These are phyloP conservation scores for Fusarium xyrophilum DNA, from an alignment of 2,329 filamentous ascomycete species.

Conservation along the genomic window DNA sequence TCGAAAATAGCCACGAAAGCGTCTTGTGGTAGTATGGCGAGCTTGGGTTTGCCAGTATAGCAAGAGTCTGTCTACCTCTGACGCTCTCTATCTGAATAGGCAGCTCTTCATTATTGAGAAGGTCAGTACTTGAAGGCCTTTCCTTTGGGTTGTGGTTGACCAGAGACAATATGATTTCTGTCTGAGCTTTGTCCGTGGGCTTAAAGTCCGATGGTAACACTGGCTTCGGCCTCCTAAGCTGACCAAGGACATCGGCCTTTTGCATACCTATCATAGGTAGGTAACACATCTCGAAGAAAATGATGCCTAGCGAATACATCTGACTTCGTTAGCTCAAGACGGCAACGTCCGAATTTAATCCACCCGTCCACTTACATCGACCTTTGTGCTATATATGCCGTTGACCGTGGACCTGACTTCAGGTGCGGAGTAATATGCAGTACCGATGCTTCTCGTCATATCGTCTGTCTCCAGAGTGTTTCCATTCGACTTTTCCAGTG, in stretches of 20 bases:
- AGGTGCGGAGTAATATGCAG: conserved; percentile 90
- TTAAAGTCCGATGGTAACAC: conserved; percentile 76
- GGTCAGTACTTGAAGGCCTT: conserved; percentile 80
- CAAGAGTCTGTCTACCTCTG: conserved; percentile 82
- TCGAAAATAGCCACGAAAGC: conserved; percentile 81
- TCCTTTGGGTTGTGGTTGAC: conserved; percentile 83
- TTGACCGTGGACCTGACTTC: conserved; percentile 80
- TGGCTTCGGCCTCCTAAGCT: conserved; percentile 72
- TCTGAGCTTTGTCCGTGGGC: conserved; percentile 73
- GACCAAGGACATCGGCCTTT: conserved; percentile 68
- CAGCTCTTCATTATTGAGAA: conserved; percentile 84
- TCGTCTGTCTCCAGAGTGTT: conserved; percentile 60
- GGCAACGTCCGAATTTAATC: not conserved
- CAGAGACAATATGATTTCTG: conserved; percentile 78
- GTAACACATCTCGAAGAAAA: conserved; percentile 98
- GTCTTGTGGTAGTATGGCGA: conserved; percentile 92
- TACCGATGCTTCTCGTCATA: conserved; percentile 75
- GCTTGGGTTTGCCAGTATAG: conserved; percentile 78
- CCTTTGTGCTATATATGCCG: conserved; percentile 87
- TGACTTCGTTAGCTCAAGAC: conserved; percentile 41
- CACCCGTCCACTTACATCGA: conserved; percentile 69
- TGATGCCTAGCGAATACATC: conserved; percentile 97
- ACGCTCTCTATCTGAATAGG: conserved; percentile 94
- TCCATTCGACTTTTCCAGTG: conserved; percentile 60
- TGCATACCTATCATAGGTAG: conserved; percentile 71